These are phyloP conservation scores for Coriolopsis trogii DNA, from an alignment of 1,284 basidiomycete species.

Conservation along the genomic window DNA sequence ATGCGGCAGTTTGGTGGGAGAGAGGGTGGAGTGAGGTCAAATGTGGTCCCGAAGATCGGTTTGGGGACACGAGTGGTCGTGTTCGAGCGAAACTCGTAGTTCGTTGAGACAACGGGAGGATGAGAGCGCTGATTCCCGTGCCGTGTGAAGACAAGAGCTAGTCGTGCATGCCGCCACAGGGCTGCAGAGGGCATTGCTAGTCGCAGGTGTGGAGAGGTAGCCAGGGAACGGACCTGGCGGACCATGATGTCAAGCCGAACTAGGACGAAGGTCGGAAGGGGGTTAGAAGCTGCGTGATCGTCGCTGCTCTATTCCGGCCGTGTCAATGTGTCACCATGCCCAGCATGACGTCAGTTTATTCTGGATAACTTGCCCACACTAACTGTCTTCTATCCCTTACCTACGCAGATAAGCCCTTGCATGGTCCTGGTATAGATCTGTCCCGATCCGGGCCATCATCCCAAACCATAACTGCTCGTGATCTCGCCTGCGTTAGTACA, in stretches of 20 bases:
- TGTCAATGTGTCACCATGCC: slow-evolving; percentile 16
- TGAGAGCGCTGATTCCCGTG: no score
- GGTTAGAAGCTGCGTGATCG: slow-evolving; percentile 13
- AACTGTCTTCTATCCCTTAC: no score
- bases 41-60: slow-evolving; percentile 9
- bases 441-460: no score
- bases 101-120: no score
- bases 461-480: no score
- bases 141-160: no score
- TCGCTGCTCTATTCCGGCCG: slow-evolving; percentile 19
- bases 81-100: neutral
- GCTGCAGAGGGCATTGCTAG: no score
- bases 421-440: no score
- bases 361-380: slow-evolving; percentile 2
- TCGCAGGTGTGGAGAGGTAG: no score
- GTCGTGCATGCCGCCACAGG: no score
- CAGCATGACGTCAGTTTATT: slow-evolving; percentile 18
- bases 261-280: slow-evolving; percentile 5
- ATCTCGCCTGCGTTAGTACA: no score
- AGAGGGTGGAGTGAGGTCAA: slow-evolving; percentile 12
- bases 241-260: slow-evolving; percentile 1
- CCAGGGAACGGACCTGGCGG: neutral
- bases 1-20: slow-evolving; percentile 15
- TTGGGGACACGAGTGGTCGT: slow-evolving; percentile 12
- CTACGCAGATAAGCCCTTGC: no score